phyloP scores from a whole-genome alignment of 108 stramenopile genomes.

The Skeletonema marinoi region DNA sequence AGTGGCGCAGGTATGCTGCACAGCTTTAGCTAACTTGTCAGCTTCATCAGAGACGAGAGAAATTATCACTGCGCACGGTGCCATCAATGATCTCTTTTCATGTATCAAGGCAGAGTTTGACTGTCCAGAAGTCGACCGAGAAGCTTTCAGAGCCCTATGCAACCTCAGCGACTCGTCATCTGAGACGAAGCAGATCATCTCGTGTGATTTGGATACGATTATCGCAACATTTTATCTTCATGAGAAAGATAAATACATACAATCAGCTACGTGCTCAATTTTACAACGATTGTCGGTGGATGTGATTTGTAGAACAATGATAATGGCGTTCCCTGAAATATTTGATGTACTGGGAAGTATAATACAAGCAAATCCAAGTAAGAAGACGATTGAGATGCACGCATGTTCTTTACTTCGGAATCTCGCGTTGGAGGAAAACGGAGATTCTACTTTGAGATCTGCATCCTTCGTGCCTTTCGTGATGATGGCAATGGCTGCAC shows the following conservation, averaged over 20 bases:
- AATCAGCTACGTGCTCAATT: constrained; percentile 13
- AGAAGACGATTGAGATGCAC: background rate
- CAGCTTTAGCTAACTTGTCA: constrained; percentile 24
- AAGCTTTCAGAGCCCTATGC: constrained; percentile 14
- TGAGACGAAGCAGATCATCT: background rate
- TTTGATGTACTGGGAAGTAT: constrained; percentile 14
- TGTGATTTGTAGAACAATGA: constrained; percentile 1
- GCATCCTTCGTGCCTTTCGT: constrained; percentile 5
- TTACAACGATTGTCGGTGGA: constrained; percentile 8
- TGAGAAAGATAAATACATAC: constrained; percentile 7
- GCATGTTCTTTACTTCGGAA: constrained; percentile 8
- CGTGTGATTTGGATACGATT: constrained; percentile 3
- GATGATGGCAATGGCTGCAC: constrained; percentile 1
- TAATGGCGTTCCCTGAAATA: background rate
- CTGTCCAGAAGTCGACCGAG: constrained; percentile 10
- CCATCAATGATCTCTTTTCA: constrained; percentile 1
- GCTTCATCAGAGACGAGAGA: constrained; percentile 6
- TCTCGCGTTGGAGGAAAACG: constrained; percentile 2
- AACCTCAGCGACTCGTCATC: constrained; percentile 7
- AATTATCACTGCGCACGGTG: constrained; percentile 2
- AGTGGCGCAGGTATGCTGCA: constrained; percentile 2
- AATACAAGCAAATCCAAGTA: constrained; percentile 2
- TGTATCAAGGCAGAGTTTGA: constrained; percentile 8
- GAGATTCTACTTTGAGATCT: background rate
- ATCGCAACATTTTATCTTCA: constrained; percentile 4